Percentiles rank a stretch among this genome's conserved stretches.
Conservation (phyloP, 108 stramenopile species). For the Cyclostephanos invisitatus region DNA sequence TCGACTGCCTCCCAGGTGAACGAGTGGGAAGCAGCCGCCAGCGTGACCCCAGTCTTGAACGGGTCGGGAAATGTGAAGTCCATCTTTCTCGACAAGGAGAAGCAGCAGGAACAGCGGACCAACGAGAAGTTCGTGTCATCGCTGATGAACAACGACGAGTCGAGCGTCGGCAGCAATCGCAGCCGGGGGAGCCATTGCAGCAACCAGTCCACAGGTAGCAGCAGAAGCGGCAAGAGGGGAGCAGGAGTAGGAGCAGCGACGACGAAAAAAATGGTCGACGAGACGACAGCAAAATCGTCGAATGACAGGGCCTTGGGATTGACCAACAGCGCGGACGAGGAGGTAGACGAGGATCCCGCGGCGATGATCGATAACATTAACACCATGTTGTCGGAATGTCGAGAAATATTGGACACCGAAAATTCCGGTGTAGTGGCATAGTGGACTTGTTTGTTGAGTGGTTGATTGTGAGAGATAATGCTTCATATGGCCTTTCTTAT, state of each 20-base stretch:
- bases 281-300: constrained; percentile 5
- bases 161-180: constrained; percentile 16
- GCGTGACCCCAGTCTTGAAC: background rate
- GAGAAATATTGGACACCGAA: constrained; percentile 44
- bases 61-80: background rate
- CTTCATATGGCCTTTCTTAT: background rate
- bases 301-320: constrained; percentile 25
- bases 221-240: no score
- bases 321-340: constrained; percentile 38
- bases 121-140: constrained; percentile 50
- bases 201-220: background rate
- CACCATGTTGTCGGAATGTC: constrained; percentile 45
- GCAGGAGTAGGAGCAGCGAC: background rate
- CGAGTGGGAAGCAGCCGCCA: background rate
- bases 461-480: background rate
- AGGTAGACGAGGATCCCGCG: constrained; percentile 41
- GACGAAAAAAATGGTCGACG: background rate
- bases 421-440: background rate
- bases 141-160: constrained; percentile 24
- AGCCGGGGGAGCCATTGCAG: constrained; percentile 20
- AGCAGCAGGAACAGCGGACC: constrained; percentile 10
- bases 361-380: constrained; percentile 49
- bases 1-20: no score
- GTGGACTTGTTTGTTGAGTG: background rate
- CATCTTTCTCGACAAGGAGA: constrained; percentile 15